These are phyloP conservation scores for Raddia distichophylla DNA, from an alignment of 176 grass and related monocot genomes.

Conservation along the genomic window DNA sequence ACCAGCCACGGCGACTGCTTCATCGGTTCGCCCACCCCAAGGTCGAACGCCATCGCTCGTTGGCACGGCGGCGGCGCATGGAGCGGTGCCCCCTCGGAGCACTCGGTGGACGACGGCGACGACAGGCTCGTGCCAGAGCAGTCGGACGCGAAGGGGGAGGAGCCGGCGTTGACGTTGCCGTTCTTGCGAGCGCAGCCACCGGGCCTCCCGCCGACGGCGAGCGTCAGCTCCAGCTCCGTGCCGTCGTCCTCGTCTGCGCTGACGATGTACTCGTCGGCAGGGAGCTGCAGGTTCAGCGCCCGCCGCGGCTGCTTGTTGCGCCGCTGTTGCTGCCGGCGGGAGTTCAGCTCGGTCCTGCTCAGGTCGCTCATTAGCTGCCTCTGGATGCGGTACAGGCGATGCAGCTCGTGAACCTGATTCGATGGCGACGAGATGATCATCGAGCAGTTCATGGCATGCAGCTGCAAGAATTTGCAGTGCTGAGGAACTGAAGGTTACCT, in stretches of 20 bases:
- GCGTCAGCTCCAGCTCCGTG: slow-evolving; percentile 62
- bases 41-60: slow-evolving; percentile 54
- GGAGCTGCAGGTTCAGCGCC: slow-evolving; percentile 65
- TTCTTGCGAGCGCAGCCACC: slow-evolving; percentile 27
- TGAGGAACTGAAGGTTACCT: slow-evolving; percentile 40
- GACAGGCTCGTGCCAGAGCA: slow-evolving; percentile 58
- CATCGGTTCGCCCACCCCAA: slow-evolving; percentile 46
- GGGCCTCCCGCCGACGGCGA: slow-evolving; percentile 53
- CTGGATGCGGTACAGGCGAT: slow-evolving; percentile 79
- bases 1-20: slow-evolving; percentile 72
- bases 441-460: background rate
- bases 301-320: slow-evolving; percentile 51
- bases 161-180: background rate
- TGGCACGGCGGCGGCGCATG: slow-evolving; percentile 50
- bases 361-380: slow-evolving; percentile 74
- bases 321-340: slow-evolving; percentile 26
- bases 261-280: slow-evolving; percentile 72
- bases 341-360: slow-evolving; percentile 28
- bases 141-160: slow-evolving; percentile 49
- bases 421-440: background rate
- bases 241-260: slow-evolving; percentile 43
- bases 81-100: slow-evolving; percentile 33
- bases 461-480: background rate
- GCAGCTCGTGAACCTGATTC: slow-evolving; percentile 66
- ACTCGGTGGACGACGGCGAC: slow-evolving; percentile 51